phyloP scores from a whole-genome alignment of 1,284 basidiomycete species.

The Melanopsichium pennsylvanicum region DNA sequence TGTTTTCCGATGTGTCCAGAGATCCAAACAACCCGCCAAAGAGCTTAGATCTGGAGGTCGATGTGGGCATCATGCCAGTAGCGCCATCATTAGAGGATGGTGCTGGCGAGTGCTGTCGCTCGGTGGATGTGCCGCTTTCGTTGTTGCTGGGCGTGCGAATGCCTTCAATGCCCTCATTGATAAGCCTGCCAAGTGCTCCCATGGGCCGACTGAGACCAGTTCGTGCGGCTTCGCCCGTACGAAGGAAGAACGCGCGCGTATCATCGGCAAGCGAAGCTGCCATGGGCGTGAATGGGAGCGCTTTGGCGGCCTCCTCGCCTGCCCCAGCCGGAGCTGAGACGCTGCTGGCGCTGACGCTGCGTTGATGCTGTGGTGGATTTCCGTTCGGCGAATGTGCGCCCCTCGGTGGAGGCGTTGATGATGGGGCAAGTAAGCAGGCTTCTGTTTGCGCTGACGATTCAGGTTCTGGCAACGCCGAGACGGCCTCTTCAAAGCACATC shows the following conservation, averaged over 20 bases:
- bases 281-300: constrained; percentile 42
- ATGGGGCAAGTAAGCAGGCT: constrained; percentile 8
- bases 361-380: constrained; percentile 25
- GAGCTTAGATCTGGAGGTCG: constrained; percentile 40
- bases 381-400: constrained; percentile 12
- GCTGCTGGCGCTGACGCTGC: constrained; percentile 38
- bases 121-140: constrained; percentile 42
- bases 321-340: constrained; percentile 38
- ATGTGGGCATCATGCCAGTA: constrained; percentile 21
- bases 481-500: constrained; percentile 58
- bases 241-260: constrained; percentile 61
- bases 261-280: constrained; percentile 61
- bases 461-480: constrained; percentile 37
- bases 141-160: constrained; percentile 48
- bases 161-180: constrained; percentile 61
- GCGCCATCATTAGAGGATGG: neutral
- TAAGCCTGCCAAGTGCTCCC: constrained; percentile 58
- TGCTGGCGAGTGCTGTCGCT: constrained; percentile 33
- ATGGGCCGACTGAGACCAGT: constrained; percentile 57
- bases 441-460: constrained; percentile 15
- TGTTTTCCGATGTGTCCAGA: constrained; percentile 23
- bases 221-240: constrained; percentile 63
- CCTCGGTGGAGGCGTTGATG: constrained; percentile 26
- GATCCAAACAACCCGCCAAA: constrained; percentile 43
- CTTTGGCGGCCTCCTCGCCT: constrained; percentile 51